A percentile compares a stretch with the other conserved stretches of the same genome.
These are phyloP conservation scores for Sporisorium scitamineum DNA, from an alignment of 1,284 basidiomycete genomes.

Conservation along the genomic window DNA sequence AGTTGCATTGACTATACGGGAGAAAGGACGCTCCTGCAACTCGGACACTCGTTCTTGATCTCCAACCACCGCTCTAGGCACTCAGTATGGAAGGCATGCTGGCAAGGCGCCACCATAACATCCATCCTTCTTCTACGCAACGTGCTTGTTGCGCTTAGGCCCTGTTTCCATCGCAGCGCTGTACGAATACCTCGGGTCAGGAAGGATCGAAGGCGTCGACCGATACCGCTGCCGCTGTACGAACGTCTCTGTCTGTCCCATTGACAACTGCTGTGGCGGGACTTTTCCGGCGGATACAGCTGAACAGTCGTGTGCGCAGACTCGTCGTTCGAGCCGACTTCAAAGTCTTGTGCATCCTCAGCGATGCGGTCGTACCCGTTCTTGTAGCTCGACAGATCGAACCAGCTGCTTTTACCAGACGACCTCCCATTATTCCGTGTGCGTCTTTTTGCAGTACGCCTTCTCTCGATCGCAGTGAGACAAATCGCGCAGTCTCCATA, in stretches of 20 bases:
- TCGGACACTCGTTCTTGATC: constrained; percentile 53
- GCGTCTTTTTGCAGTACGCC: background rate
- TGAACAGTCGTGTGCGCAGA: background rate
- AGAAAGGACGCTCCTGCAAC: constrained; percentile 35
- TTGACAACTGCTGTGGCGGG: background rate
- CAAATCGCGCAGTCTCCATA: constrained; percentile 46
- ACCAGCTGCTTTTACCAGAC: background rate
- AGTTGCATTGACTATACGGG: constrained; percentile 14
- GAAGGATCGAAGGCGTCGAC: background rate
- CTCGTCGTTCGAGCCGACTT: constrained; percentile 13
- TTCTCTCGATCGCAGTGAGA: constrained; percentile 27
- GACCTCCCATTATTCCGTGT: too few relatives aligned
- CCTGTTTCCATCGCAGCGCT: constrained; percentile 12
- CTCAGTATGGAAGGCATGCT: constrained; percentile 45
- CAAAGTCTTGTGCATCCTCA: constrained; percentile 19
- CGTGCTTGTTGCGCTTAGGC: constrained; percentile 9
- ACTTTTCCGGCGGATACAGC: constrained; percentile 17
- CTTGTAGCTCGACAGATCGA: background rate
- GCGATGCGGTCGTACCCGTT: constrained; percentile 19
- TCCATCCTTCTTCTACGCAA: constrained; percentile 27
- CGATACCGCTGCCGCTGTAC: background rate
- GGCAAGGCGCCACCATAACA: constrained; percentile 46
- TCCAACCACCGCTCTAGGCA: constrained; percentile 47
- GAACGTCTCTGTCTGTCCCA: background rate
- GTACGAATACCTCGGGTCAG: constrained; percentile 5